Conservation (phyloP, 139 green algal species). For the Chlamydomonas urium region DNA sequence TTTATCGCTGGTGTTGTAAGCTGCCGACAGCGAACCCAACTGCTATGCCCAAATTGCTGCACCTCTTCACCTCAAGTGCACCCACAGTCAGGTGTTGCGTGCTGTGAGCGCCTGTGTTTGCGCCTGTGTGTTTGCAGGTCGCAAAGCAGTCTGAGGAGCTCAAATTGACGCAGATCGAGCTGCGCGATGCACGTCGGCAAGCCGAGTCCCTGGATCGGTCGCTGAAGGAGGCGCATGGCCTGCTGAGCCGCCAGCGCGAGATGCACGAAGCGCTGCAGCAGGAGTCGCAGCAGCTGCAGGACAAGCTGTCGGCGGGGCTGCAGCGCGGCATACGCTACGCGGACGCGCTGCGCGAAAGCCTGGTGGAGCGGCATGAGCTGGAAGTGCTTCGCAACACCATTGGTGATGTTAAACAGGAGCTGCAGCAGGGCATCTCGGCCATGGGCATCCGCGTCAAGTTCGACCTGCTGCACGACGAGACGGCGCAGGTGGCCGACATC, state of each 20-base stretch:
- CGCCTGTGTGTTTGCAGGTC: no score
- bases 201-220: not conserved
- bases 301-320: not conserved
- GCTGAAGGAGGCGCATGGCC: not conserved
- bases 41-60: no score
- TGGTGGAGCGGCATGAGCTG: no score
- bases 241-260: not conserved
- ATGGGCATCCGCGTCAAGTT: constrained; percentile 28
- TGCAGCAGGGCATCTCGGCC: constrained; percentile 15
- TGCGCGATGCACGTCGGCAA: not conserved
- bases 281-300: not conserved
- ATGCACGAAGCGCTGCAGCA: not conserved
- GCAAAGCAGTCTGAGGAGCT: no score
- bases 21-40: no score
- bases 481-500: constrained; percentile 30
- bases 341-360: no score
- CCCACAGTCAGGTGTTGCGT: no score
- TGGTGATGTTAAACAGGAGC: constrained; percentile 2
- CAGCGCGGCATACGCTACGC: not conserved
- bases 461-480: constrained; percentile 30
- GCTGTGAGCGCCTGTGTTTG: no score
- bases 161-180: not conserved
- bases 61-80: no score
- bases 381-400: no score
- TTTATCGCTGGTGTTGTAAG: no score